phyloP scores from a whole-genome alignment of 2,329 filamentous ascomycete species.

The Fusarium sp. region DNA sequence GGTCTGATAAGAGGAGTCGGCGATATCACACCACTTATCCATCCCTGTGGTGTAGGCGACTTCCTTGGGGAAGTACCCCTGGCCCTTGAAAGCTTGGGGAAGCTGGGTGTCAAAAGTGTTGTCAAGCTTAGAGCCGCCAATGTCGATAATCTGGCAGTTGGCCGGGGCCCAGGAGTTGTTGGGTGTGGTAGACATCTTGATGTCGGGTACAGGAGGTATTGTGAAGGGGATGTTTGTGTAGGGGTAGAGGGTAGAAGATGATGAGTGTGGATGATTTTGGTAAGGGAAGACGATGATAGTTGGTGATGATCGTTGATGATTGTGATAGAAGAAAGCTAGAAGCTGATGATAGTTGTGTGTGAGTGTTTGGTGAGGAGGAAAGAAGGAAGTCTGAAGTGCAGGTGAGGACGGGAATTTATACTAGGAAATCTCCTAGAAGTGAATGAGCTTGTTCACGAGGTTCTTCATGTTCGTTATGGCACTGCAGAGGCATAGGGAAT shows the following conservation, averaged over 20 bases:
- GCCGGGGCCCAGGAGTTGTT: background rate
- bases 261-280: background rate
- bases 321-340: background rate
- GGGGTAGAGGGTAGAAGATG: background rate
- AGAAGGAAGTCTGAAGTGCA: background rate
- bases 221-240: background rate
- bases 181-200: background rate
- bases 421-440: background rate
- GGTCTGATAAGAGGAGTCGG: conserved; percentile 40
- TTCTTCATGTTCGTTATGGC: background rate
- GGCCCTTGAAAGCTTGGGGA: conserved; percentile 6
- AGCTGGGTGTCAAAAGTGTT: conserved; percentile 25
- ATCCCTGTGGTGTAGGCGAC: conserved; percentile 41
- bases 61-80: conserved; percentile 44
- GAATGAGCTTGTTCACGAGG: background rate
- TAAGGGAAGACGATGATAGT: background rate
- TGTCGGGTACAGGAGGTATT: background rate
- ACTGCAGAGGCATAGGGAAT: background rate
- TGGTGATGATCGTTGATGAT: background rate
- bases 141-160: conserved; percentile 26
- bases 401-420: background rate
- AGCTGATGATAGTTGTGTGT: background rate
- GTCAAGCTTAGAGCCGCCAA: conserved; percentile 35
- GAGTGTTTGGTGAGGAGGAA: background rate
- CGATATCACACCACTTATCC: conserved; percentile 36